Evolutionary conservation across 768 basidiomycete species (phyloP).

Genomic region (Hebeloma cylindrosporum): DNA sequence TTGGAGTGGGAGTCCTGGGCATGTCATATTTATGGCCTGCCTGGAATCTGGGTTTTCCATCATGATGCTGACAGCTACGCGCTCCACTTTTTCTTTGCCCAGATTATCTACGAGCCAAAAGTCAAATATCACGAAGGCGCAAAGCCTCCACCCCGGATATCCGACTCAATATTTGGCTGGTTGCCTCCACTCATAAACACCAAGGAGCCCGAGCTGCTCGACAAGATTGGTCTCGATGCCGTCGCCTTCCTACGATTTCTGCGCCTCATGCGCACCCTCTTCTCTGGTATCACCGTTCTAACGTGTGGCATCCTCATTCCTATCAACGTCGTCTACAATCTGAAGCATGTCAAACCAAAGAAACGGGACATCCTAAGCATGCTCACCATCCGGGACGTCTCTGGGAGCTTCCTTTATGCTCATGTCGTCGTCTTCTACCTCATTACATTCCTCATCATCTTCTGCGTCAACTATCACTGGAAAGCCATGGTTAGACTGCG

Average conservation of each 20-base stretch:
- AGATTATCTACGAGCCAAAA: slow-evolving; percentile 93
- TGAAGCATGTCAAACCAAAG: slow-evolving; percentile 53
- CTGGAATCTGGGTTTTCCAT: too few species aligned
- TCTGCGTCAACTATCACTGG: slow-evolving; percentile 76
- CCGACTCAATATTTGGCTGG: slow-evolving; percentile 86
- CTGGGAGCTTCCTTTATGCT: slow-evolving; percentile 70
- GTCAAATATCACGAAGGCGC: slow-evolving; percentile 83
- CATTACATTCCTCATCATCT: slow-evolving; percentile 73
- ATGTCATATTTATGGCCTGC: too few species aligned
- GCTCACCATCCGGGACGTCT: slow-evolving; percentile 84
- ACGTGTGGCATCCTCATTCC: slow-evolving; percentile 79
- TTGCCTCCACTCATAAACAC: slow-evolving; percentile 80
- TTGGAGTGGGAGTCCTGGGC: too few species aligned
- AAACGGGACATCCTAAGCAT: slow-evolving; percentile 68
- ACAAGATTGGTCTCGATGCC: slow-evolving; percentile 90
- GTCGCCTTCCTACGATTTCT: slow-evolving; percentile 91
- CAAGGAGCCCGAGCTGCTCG: slow-evolving; percentile 85
- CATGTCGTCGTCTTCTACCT: slow-evolving; percentile 84
- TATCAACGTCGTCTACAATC: slow-evolving; percentile 83
- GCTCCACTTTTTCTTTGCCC: too few species aligned
- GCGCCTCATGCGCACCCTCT: slow-evolving; percentile 77
- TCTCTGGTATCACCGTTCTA: slow-evolving; percentile 60
- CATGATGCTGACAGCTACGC: too few species aligned
- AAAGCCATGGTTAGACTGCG: slow-evolving; percentile 76
- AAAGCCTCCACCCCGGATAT: slow-evolving; percentile 79